phyloP scores from a whole-genome alignment of 192 early-diverging fungal genomes.

The Kappamyces sp. region DNA sequence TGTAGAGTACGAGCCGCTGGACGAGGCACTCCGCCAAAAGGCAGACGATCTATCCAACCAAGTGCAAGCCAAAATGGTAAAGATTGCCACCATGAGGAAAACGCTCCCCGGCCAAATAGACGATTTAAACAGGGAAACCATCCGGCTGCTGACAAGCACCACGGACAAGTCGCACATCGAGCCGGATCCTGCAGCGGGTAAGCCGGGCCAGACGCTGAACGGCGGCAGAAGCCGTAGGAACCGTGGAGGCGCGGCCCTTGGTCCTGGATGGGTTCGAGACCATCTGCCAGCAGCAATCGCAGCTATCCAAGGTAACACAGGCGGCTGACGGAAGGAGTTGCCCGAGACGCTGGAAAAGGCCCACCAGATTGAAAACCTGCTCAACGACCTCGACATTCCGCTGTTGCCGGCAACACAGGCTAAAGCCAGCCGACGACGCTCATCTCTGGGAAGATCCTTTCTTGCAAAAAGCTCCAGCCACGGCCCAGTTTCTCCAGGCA shows the following conservation, averaged over 20 bases:
- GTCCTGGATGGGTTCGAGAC: no score
- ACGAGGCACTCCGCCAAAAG: background rate
- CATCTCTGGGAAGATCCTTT: no score
- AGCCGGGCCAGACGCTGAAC: no score
- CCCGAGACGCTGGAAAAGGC: slow-evolving; percentile 8
- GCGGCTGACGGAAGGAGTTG: background rate
- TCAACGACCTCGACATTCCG: slow-evolving; percentile 14
- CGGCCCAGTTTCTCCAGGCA: no score
- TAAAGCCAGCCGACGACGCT: no score
- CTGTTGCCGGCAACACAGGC: background rate
- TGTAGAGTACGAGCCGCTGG: slow-evolving; percentile 5
- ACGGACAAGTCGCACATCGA: background rate
- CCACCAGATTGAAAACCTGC: background rate
- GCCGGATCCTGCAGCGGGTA: no score
- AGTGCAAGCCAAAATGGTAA: slow-evolving; percentile 11
- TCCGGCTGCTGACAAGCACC: background rate
- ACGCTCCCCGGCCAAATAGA: no score
- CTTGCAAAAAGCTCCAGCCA: no score
- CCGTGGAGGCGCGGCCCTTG: no score
- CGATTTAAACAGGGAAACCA: no score
- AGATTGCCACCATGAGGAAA: background rate
- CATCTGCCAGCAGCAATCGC: no score
- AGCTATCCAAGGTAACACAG: background rate
- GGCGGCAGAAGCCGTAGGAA: no score
- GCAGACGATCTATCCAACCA: background rate